Base-by-base conservation (phyloP, 371 early-diverging fungal species). In the Mucor mucedo region DNA sequence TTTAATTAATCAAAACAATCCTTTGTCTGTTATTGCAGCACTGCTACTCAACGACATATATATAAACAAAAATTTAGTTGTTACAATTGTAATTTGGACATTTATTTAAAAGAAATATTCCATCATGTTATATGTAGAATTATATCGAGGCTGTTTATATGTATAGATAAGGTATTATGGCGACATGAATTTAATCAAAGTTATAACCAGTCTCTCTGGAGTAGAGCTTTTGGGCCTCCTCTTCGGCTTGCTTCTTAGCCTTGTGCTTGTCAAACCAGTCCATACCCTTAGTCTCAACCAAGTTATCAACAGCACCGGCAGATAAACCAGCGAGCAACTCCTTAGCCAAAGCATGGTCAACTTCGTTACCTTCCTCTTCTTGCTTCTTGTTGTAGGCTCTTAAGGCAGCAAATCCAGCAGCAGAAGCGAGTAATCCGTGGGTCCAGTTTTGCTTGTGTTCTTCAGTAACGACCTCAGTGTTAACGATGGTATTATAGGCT, bases 361-460 rank as follows among this genome's bases (percentile, higher is more conserved):
- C 67, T 2, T 50, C 63, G 27, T 27, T 47, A 61, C 62, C 66
- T 3, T 69, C 61, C 16, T 63, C 56, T 42, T 66, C 62, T 42
- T 70, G 39, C 55, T 70, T 71, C 40, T 66, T 62, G 55, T 83
- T 76, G 53, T 66, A 65, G 2, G 62, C 21, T 55, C 55, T 75
- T 72, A 79, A 72, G 58, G 83, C 83, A 55, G 72, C 81, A 54
- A 80, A 83, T 42, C 70, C 80, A 52, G 77, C 80, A 42, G 80
- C 83, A 44, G 76, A 79, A 56, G 74, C 77, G 54, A 83, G 68
- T 35, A 78, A 52, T 40, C 80, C 73, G 60, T 83, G 83, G 55
- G 79, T 63, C 76, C 73, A 78, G 48, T 58, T 39, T 58, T 72
- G 62, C 63, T 68, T 63, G 50, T 68, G 58, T 54, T 68, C 63